Base-by-base conservation (phyloP, 2,329 filamentous ascomycete genomes). In the Colletotrichum eremochloae region DNA sequence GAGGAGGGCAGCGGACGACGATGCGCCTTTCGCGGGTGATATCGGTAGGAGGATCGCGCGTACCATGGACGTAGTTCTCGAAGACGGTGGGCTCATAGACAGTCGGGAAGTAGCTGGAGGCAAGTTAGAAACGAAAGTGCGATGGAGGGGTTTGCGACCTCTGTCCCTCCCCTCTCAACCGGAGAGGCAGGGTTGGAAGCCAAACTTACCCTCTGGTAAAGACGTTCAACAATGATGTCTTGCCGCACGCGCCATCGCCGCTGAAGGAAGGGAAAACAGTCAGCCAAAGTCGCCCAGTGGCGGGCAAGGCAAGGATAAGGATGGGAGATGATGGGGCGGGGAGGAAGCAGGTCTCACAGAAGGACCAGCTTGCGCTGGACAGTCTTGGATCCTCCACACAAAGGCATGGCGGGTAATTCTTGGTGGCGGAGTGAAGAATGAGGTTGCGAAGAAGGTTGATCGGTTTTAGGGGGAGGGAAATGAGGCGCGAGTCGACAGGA, bases 1-100 rank as follows among this genome's bases (percentile, higher is more conserved):
- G 50, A 55, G n/a, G 24, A 12, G 3, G 11, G 44, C 56, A 20
- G 29, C 29, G 18, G 42, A 2, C 31, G 60, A 20, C 64, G 50
- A 7, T 42, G 56, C 24, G 46, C 46, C 15, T 20, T 53, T 53
- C 46, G 61, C 33, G 3, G 15, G 24, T 24, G 24, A 14, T 50
- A 53, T 36, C n/a, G 20, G 52, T 31, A 24, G 50, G 2, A 71
- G 64, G 50, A 64, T 46, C 50, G 80, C 88, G 80, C 88, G 80
- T 88, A 97, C 94, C 95, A 82, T 99, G 96, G 75, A 99, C 96
- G 83, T 98, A 99, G 84, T 99, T 99, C 83, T 99, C 96, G 84
- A 98, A 98, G 76, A 98, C 96, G 46, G 96, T 99, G 67, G 96
- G 96, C 84, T 98, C 95, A 86, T 98, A 98, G 79, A 98, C 96